These are phyloP conservation scores for Starmerella sp. DNA, from an alignment of 805 yeast species.

Conservation along the genomic window DNA sequence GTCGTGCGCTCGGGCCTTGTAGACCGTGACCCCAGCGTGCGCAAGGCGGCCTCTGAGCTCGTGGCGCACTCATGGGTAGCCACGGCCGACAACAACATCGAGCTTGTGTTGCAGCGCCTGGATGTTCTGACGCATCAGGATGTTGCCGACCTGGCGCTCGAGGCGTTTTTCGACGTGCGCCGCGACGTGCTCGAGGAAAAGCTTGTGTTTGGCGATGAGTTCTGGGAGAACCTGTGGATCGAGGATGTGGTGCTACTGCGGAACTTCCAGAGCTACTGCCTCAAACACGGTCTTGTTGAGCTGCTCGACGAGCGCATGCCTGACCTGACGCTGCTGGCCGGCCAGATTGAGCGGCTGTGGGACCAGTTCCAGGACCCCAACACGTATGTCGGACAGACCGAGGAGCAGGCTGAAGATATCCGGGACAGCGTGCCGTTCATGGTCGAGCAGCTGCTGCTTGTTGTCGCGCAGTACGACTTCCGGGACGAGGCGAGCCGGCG, in stretches of 20 bases:
- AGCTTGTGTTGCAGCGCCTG: slow-evolving; percentile 58
- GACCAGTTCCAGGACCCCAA: slow-evolving; percentile 28
- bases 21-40: slow-evolving; percentile 70
- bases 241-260: slow-evolving; percentile 67
- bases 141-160: slow-evolving; percentile 57
- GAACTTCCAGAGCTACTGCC: slow-evolving; percentile 53
- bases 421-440: slow-evolving; percentile 50
- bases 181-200: slow-evolving; percentile 47
- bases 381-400: slow-evolving; percentile 39
- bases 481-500: slow-evolving; percentile 87
- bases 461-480: slow-evolving; percentile 65
- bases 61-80: slow-evolving; percentile 64
- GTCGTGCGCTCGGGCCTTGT: slow-evolving; percentile 74
- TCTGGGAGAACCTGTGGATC: slow-evolving; percentile 60
- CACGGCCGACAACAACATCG: slow-evolving; percentile 53
- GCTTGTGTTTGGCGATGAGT: slow-evolving; percentile 45
- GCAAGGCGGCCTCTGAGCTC: slow-evolving; percentile 59
- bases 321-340: slow-evolving; percentile 63
- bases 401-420: slow-evolving; percentile 39
- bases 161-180: slow-evolving; percentile 48
- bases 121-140: slow-evolving; percentile 52
- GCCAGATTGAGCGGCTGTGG: slow-evolving; percentile 45
- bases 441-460: slow-evolving; percentile 55
- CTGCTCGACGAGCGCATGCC: slow-evolving; percentile 62
- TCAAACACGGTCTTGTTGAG: slow-evolving; percentile 38